These are phyloP conservation scores for Cyclostephanos invisitatus DNA, from an alignment of 108 stramenopile genomes.

Conservation along the genomic window DNA sequence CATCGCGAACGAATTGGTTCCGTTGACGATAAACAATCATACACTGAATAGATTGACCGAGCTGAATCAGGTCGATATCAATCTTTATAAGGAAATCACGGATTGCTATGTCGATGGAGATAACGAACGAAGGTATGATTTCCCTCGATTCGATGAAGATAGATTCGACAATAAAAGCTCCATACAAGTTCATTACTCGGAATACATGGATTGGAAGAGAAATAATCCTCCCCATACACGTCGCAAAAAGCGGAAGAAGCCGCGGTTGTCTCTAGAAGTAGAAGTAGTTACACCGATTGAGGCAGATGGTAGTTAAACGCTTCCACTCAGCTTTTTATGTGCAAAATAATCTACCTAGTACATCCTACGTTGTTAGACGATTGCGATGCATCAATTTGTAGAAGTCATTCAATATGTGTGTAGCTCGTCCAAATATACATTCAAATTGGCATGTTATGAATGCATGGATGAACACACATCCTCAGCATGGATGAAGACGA, in stretches of 20 bases:
- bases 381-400: no score
- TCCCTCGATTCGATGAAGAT: not conserved
- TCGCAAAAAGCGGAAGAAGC: not conserved
- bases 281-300: not conserved
- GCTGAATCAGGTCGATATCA: no score
- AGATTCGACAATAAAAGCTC: constrained; percentile 4
- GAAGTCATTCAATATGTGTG: no score
- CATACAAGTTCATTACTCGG: not conserved
- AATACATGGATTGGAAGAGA: not conserved
- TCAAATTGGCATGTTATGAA: no score
- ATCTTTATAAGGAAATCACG: constrained; percentile 33
- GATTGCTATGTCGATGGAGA: constrained; percentile 19
- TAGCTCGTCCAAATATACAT: no score
- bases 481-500: no score
- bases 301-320: no score
- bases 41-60: constrained; percentile 1
- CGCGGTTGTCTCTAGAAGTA: not conserved
- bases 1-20: constrained; percentile 28
- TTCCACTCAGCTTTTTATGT: no score
- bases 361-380: no score
- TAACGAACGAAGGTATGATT: constrained; percentile 2
- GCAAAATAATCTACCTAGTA: no score
- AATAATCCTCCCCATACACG: no score
- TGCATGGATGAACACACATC: no score
- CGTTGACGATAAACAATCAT: constrained; percentile 10